A percentile compares a stretch with the other conserved stretches of the same genome.
Evolutionary conservation across 2,329 filamentous ascomycete genomes (phyloP).

Genomic region (Penicillium frequentans): DNA sequence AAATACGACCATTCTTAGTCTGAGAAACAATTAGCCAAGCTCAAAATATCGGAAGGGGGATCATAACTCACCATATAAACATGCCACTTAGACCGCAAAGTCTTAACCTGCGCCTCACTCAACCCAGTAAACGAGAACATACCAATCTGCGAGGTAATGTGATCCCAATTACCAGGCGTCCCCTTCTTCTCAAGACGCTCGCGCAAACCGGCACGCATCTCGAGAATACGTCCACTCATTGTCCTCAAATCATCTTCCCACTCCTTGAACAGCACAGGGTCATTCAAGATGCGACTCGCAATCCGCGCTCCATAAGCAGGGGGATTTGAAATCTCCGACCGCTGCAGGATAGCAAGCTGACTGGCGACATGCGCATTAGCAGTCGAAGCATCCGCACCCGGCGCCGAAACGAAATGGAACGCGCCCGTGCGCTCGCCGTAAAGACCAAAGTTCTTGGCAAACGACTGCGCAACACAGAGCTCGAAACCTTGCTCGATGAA

Average conservation of each 20-base stretch:
- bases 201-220: constrained; percentile 80
- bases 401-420: constrained; percentile 87
- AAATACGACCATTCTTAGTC: constrained; percentile 97
- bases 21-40: constrained; percentile 13
- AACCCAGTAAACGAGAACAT: constrained; percentile 87
- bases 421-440: constrained; percentile 95
- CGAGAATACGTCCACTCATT: constrained; percentile 93
- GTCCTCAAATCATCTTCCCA: constrained; percentile 90
- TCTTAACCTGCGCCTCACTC: constrained; percentile 48
- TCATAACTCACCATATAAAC: constrained; percentile 47
- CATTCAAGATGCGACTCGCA: constrained; percentile 80
- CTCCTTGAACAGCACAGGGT: constrained; percentile 75
- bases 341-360: constrained; percentile 90
- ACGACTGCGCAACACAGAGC: constrained; percentile 59
- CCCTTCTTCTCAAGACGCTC: constrained; percentile 77
- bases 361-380: constrained; percentile 69
- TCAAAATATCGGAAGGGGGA: background rate
- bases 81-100: constrained; percentile 50
- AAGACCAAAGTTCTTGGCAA: constrained; percentile 71
- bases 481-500: constrained; percentile 91
- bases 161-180: constrained; percentile 90
- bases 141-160: constrained; percentile 98
- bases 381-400: constrained; percentile 64
- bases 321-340: constrained; percentile 96
- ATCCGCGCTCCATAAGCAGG: constrained; percentile 93